Evolutionary conservation across 148 eudicot species (phyloP).

Genomic region (Rhododendron kiyosumense): DNA sequence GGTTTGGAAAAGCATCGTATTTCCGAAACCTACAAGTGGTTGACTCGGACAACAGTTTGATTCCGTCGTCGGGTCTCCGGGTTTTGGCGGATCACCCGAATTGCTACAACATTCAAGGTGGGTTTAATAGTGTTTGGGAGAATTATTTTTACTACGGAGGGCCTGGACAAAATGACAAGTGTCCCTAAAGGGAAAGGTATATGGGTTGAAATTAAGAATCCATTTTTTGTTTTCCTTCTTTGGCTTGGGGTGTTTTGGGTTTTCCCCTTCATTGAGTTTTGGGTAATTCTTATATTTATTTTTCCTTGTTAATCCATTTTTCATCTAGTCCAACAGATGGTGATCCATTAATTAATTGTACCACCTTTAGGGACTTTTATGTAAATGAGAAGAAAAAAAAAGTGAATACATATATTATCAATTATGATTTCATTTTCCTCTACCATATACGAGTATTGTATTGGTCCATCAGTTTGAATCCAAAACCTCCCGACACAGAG

Average conservation of each 20-base stretch:
- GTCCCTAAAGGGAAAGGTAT: constrained; percentile 36
- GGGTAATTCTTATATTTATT: constrained; percentile 22
- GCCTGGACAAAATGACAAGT: constrained; percentile 74
- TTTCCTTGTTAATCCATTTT: constrained; percentile 10
- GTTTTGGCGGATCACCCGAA: constrained; percentile 89
- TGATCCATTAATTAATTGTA: constrained; percentile 10
- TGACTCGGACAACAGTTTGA: constrained; percentile 84
- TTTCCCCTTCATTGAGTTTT: constrained; percentile 13
- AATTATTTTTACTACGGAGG: constrained; percentile 93
- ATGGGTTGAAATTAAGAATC: neutral
- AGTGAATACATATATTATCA: constrained; percentile 19
- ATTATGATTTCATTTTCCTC: neutral
- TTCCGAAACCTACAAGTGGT: constrained; percentile 81
- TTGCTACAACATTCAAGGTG: constrained; percentile 80
- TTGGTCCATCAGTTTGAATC: neutral
- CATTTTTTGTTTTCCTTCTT: neutral
- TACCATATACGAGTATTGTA: neutral
- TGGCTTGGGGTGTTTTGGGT: constrained; percentile 12
- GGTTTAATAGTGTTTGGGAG: constrained; percentile 80
- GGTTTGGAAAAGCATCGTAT: constrained; percentile 88
- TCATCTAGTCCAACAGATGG: constrained; percentile 8
- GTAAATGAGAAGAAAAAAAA: constrained; percentile 12
- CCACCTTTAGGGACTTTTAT: constrained; percentile 10
- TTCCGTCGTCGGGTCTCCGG: constrained; percentile 61
- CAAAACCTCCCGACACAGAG: neutral